Evolutionary conservation across 805 yeast genomes (phyloP).

Genomic region (Groenewaldozyma tartarivorans): DNA sequence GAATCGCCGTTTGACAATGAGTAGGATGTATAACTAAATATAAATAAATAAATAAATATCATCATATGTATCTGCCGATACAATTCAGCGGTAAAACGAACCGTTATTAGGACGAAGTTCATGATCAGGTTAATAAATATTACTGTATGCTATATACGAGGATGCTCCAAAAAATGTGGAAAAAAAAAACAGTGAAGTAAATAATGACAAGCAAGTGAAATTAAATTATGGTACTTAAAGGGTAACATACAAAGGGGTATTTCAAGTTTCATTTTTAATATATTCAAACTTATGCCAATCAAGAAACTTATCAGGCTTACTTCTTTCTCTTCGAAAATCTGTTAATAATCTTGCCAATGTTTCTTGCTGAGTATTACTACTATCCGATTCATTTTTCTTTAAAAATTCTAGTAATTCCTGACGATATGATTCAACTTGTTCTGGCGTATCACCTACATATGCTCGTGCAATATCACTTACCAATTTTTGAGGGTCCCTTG

Average conservation of each 20-base stretch:
- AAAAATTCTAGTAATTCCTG: slow-evolving; percentile 8
- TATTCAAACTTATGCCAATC: slow-evolving; percentile 6
- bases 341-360: not conserved
- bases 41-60: too few species aligned
- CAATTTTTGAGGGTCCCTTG: slow-evolving; percentile 2
- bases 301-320: slow-evolving; percentile 1
- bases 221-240: too few species aligned
- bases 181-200: too few species aligned
- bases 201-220: too few species aligned
- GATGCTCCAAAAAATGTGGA: too few species aligned
- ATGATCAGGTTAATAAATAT: too few species aligned
- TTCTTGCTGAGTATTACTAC: not conserved
- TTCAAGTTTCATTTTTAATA: slow-evolving; percentile 1
- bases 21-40: too few species aligned
- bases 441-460: slow-evolving; percentile 8
- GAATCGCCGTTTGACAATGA: not conserved
- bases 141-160: too few species aligned
- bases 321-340: slow-evolving; percentile 1
- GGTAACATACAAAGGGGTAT: too few species aligned
- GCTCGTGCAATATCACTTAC: slow-evolving; percentile 9
- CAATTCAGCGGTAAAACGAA: too few species aligned
- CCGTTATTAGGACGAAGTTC: too few species aligned
- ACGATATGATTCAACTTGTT: slow-evolving; percentile 8
- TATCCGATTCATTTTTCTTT: not conserved
- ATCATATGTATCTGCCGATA: too few species aligned